Evolutionary conservation across 805 yeast genomes (phyloP).

Genomic region (Kodamaea hsintzibuensis): DNA sequence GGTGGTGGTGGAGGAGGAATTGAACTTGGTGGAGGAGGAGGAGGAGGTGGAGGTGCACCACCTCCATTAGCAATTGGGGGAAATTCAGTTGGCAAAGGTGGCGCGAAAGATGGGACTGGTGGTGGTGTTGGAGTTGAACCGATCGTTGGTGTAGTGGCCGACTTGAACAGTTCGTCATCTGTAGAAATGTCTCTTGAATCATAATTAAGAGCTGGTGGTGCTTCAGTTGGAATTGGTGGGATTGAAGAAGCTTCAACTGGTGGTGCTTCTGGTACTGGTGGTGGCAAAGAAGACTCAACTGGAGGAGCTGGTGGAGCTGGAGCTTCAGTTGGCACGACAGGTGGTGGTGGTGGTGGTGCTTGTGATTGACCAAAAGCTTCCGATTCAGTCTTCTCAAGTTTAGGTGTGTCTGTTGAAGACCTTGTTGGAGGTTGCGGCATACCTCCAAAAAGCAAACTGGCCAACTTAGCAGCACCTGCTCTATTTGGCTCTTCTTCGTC

Average conservation of each 20-base stretch:
- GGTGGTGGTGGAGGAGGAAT: constrained; percentile 23
- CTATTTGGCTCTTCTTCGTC: constrained; percentile 51
- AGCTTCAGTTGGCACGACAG: constrained; percentile 25
- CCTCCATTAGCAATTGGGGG: constrained; percentile 24
- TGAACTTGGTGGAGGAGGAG: constrained; percentile 25
- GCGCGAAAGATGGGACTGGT: constrained; percentile 20
- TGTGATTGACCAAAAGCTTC: constrained; percentile 5
- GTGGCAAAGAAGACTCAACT: constrained; percentile 8
- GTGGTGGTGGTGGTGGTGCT: constrained; percentile 26
- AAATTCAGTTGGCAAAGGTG: constrained; percentile 21
- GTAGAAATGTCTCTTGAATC: constrained; percentile 8
- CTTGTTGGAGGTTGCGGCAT: constrained; percentile 40
- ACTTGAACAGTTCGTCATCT: constrained; percentile 11
- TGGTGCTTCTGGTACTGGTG: constrained; percentile 20
- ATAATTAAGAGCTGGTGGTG: constrained; percentile 3
- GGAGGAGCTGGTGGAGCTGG: constrained; percentile 8
- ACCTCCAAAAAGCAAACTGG: constrained; percentile 54
- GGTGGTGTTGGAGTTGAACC: constrained; percentile 18
- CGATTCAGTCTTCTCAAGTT: constrained; percentile 4
- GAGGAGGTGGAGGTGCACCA: constrained; percentile 15
- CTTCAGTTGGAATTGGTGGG: constrained; percentile 21
- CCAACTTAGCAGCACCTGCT: constrained; percentile 58
- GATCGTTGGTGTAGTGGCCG: constrained; percentile 9
- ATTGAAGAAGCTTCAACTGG: constrained; percentile 29
- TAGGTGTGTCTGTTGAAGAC: constrained; percentile 9